Evolutionary conservation across 805 yeast genomes (phyloP), one percentile per base, ranked within the genome.

Genomic region (Groenewaldozyma salmanticensis): DNA sequence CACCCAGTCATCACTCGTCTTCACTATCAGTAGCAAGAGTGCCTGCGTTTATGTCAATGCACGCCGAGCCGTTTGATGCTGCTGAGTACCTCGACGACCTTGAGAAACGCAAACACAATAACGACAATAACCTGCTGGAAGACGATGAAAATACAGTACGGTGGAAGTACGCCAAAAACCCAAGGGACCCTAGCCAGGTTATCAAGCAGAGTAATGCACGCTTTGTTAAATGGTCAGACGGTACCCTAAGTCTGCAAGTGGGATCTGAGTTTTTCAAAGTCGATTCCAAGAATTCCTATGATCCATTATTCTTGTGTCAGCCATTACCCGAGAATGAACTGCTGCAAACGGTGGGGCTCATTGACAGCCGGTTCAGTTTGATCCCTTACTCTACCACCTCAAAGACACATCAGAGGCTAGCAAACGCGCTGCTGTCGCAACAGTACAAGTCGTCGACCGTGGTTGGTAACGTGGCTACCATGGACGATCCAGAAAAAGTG

Each of bases 161-260:
- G 56, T 92, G 98, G 98, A 76, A 95, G 62, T 90, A 88, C 60
- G 81, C 86, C 13, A 75, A 81, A 44, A 79, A 77, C 45, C 29
- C 29, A 9, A 24, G 13, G 7, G 74, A 73, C n/a, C 66, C 71
- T 40, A 86, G 81, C 46, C 59, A 63, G 16, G 76, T 88, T 49
- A 74, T 75, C 54, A 83, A 83, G 52, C 94, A 87, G 58, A 81
- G 94, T 6, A 92, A 92, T 57, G 79, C 96, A 4, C 85, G 88
- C 55, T 77, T 90, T 42, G 73, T 92, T 27, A 82, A 85, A 59
- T 92, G 98, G 98, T 81, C 82, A 42, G 97, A 92, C 61, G 98
- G 98, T 1, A 70, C 85, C 3, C 64, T 77, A 47, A 87, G 96
- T 2, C 66, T 92, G 51, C 88, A 85, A 55, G 65, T 92, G 31